A percentile compares a stretch with the other conserved stretches of the same genome.
These are phyloP conservation scores for Aspergillus fructus DNA, from an alignment of 2,329 filamentous ascomycete species.

Conservation along the genomic window DNA sequence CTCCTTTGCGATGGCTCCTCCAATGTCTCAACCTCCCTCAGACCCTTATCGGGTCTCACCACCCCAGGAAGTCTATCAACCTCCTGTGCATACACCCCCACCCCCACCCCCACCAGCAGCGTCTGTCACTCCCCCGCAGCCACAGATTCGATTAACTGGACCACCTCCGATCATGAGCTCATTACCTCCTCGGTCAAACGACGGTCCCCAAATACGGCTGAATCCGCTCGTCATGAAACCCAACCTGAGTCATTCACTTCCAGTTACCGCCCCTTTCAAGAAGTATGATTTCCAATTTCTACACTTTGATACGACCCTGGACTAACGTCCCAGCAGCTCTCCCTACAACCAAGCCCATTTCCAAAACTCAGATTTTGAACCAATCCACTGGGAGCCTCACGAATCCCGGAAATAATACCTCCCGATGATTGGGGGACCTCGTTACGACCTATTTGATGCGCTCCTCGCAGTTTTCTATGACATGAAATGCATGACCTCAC, in stretches of 20 bases:
- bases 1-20: conserved; percentile 28
- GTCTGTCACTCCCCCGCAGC: conserved; percentile 29
- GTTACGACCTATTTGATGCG: background rate
- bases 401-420: conserved; percentile 33
- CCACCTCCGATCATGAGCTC: conserved; percentile 34
- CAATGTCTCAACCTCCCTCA: conserved; percentile 30
- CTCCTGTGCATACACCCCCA: conserved; percentile 28
- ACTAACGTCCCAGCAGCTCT: conserved; percentile 31
- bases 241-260: conserved; percentile 40
- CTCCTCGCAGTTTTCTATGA: background rate
- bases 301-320: background rate
- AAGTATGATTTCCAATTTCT: conserved; percentile 29
- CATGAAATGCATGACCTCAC: background rate
- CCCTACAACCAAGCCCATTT: conserved; percentile 49
- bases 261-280: conserved; percentile 42
- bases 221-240: conserved; percentile 43
- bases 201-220: conserved; percentile 42
- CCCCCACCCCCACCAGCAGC: conserved; percentile 26
- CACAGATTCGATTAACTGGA: conserved; percentile 25
- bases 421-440: background rate
- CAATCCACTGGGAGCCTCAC: conserved; percentile 45
- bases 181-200: conserved; percentile 33
- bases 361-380: conserved; percentile 47
- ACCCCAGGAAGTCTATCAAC: conserved; percentile 36
- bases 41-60: conserved; percentile 32